Conservation (phyloP, 2,329 filamentous ascomycete species). For the Cercospora sojina region DNA sequence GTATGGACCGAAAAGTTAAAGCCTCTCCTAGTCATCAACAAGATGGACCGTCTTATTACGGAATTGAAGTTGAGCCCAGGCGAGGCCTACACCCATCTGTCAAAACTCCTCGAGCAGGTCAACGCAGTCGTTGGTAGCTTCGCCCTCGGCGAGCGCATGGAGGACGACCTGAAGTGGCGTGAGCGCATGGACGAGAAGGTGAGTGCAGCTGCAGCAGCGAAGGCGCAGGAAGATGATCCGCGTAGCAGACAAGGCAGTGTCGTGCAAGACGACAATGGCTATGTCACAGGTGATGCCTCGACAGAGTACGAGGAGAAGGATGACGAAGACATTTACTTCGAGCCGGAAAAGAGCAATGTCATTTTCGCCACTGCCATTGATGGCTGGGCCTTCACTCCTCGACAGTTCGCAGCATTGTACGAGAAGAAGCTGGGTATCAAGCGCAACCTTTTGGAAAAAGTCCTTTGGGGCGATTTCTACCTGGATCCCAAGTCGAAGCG, state of each 20-base stretch:
- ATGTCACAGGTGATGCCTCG: conserved; percentile 49
- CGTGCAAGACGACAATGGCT: conserved; percentile 54
- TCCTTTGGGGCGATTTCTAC: conserved; percentile 96
- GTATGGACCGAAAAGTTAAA: conserved; percentile 95
- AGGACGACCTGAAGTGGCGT: conserved; percentile 94
- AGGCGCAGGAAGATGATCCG: conserved; percentile 31
- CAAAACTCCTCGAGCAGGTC: conserved; percentile 87
- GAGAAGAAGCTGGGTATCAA: conserved; percentile 98
- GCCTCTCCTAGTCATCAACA: conserved; percentile 93
- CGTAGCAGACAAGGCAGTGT: conserved; percentile 48
- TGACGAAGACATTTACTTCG: conserved; percentile 96
- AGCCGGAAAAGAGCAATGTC: conserved; percentile 97
- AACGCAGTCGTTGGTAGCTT: conserved; percentile 97
- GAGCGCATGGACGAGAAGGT: conserved; percentile 87
- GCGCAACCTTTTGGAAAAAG: conserved; percentile 80
- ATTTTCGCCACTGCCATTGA: conserved; percentile 98
- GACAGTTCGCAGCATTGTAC: conserved; percentile 89
- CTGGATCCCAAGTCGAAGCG: conserved; percentile 96
- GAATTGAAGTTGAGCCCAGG: conserved; percentile 89
- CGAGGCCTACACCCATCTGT: conserved; percentile 87
- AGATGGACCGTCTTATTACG: conserved; percentile 91
- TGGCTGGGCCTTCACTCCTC: conserved; percentile 97
- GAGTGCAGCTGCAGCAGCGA: conserved; percentile 58
- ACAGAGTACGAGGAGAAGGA: conserved; percentile 81
- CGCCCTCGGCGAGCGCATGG: conserved; percentile 97